Conservation (phyloP, 2,329 filamentous ascomycete species). For the Leptographium radiaticola region DNA sequence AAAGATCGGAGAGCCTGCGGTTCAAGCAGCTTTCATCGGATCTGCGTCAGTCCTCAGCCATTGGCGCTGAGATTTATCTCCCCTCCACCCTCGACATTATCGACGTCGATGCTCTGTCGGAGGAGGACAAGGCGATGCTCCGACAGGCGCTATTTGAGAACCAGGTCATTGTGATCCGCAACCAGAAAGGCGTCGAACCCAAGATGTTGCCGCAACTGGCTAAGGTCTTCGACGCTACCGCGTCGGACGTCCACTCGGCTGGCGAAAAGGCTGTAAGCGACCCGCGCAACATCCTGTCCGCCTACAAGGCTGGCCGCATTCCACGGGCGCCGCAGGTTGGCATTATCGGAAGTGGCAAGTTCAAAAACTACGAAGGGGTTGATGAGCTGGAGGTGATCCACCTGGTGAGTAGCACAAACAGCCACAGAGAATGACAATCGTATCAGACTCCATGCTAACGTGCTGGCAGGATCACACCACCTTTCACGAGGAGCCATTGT, state of each 20-base stretch:
- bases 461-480: conserved; percentile 7
- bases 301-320: conserved; percentile 7
- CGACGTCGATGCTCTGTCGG: conserved; percentile 2
- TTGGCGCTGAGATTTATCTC: conserved; percentile 9
- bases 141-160: conserved; percentile 8
- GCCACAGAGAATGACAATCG: too few relatives aligned
- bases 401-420: background rate
- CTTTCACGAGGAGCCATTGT: conserved; percentile 22
- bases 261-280: conserved; percentile 10
- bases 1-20: background rate
- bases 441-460: background rate
- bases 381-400: conserved; percentile 7
- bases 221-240: conserved; percentile 7
- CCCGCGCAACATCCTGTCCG: conserved; percentile 9
- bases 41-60: conserved; percentile 6
- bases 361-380: conserved; percentile 6
- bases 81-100: background rate
- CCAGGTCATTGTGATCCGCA: conserved; percentile 10
- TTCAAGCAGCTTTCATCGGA: conserved; percentile 6
- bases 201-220: conserved; percentile 5
- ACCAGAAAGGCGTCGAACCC: conserved; percentile 7
- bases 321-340: conserved; percentile 9
- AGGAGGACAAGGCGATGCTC: conserved; percentile 4
- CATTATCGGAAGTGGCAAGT: conserved; percentile 10
- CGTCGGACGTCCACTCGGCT: conserved; percentile 9